phyloP scores from a whole-genome alignment of 768 basidiomycete species.

The Boletellus sp. region DNA sequence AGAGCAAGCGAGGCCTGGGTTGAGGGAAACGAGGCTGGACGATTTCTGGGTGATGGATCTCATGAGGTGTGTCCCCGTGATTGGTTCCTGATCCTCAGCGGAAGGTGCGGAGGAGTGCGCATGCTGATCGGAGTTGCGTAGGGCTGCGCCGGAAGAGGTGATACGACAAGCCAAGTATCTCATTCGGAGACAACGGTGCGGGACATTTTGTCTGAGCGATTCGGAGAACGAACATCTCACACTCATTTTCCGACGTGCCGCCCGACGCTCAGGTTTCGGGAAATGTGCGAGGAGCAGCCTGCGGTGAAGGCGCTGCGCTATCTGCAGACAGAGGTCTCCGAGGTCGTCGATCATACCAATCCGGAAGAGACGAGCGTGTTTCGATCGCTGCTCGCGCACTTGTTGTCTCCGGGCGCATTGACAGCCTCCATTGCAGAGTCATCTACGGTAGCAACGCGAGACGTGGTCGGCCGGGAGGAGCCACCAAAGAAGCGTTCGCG shows the following conservation, averaged over 20 bases:
- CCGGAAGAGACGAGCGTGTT: slow-evolving; percentile 59
- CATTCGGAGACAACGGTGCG: slow-evolving; percentile 72
- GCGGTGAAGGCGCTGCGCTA: slow-evolving; percentile 64
- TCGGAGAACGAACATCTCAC: not conserved
- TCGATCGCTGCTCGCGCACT: slow-evolving; percentile 60
- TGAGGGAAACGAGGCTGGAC: slow-evolving; percentile 52
- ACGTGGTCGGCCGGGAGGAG: slow-evolving; percentile 23
- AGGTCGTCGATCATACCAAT: slow-evolving; percentile 67
- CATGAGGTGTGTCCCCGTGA: slow-evolving; percentile 45
- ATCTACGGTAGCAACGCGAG: not conserved
- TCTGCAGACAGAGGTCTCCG: slow-evolving; percentile 64
- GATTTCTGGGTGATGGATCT: slow-evolving; percentile 79
- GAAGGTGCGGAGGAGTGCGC: no score
- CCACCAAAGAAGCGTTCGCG: slow-evolving; percentile 46
- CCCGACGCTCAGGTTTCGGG: slow-evolving; percentile 58
- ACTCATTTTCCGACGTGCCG: not conserved
- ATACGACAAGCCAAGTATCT: slow-evolving; percentile 59
- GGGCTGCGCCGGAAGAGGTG: slow-evolving; percentile 60
- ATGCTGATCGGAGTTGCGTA: slow-evolving; percentile 21
- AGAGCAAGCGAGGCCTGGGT: slow-evolving; percentile 1
- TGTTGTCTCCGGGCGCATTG: slow-evolving; percentile 42
- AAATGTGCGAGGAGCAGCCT: slow-evolving; percentile 66
- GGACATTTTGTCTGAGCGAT: no score
- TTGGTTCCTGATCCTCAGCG: no score
- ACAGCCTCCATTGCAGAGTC: not conserved